Evolutionary conservation across 2,329 filamentous ascomycete genomes (phyloP), one percentile per base, ranked within the genome.

Genomic region (Hyphodiscus sp.): DNA sequence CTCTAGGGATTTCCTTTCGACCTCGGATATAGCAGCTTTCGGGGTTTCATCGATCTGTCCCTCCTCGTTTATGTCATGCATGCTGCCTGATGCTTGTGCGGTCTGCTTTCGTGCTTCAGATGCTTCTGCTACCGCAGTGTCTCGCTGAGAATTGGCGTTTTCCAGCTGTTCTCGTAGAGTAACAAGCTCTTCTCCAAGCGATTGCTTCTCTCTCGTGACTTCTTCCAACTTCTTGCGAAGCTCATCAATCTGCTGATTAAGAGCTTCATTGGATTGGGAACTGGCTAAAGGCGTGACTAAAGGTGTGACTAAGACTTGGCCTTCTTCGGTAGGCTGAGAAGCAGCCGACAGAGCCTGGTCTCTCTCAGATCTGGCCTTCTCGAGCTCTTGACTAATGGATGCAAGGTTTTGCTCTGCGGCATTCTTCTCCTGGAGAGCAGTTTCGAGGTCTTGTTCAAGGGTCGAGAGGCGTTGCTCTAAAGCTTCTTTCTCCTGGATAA

Each of bases 161-260:
- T 84, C 76, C 13, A 95, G 73, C 63, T 91, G 84, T 7, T 68
- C 59, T 29, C 74, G 78, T 1, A 85, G 67, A 20, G 66, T 69
- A 45, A 76, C 73, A 1, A 87, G 74, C 57, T 87, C 82, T 53
- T 81, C 73, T 59, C 89, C 81, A n/a, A 89, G 75, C 1, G 75
- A 75, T 18, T 83, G 76, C 68, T 89, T 91, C 67, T 94, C 84
- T 10, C 82, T 74, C 7, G 74, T 83, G 50, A 85, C 78, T 1
- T 75, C 76, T 44, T 85, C 82, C 10, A 94, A 77, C 61, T 91
- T 81, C 59, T 83, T 80, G 20, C 72, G 76, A 15, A 75, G 67
- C 43, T 73, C 67, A 1, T 67, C 60, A 8, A 83, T 70, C 56
- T 82, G 74, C 56, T 74, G 71, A 57, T 82, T 75, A 18, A 80